These are phyloP conservation scores for Tuber melanosporum DNA, from an alignment of 495 filamentous ascomycete species.

Conservation along the genomic window DNA sequence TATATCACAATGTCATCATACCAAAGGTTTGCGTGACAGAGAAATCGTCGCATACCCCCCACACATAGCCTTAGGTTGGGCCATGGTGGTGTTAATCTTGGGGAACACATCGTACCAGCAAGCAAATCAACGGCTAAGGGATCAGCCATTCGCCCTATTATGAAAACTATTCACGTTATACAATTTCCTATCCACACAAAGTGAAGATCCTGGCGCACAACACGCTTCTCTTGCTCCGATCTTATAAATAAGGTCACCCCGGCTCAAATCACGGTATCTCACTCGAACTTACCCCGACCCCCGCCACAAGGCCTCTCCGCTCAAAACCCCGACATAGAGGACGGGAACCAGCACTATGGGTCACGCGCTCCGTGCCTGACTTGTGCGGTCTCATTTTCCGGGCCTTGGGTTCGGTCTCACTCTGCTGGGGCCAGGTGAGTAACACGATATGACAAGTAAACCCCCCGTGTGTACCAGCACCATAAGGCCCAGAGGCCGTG, in stretches of 20 bases:
- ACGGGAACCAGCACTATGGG: background rate
- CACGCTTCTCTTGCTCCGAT: background rate
- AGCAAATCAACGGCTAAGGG: background rate
- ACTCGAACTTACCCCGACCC: background rate
- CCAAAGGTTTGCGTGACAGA: background rate
- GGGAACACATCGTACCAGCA: background rate
- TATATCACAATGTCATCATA: background rate
- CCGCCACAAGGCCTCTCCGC: background rate
- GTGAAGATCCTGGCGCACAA: background rate
- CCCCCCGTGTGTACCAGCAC: too few species aligned
- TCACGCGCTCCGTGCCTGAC: background rate
- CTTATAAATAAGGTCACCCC: background rate
- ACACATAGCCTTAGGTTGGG: background rate
- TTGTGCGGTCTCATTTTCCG: background rate
- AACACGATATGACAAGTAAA: too few species aligned
- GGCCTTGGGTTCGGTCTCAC: background rate
- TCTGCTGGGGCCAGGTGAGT: background rate
- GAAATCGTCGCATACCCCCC: background rate
- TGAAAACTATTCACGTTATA: background rate
- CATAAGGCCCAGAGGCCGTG: too few species aligned
- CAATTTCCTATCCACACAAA: background rate
- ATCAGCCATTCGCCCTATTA: background rate
- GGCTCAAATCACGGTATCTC: background rate
- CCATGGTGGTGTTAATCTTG: background rate
- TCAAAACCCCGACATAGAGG: background rate